Conservation (phyloP, 139 green algal species). For the Haematococcus sp. region DNA sequence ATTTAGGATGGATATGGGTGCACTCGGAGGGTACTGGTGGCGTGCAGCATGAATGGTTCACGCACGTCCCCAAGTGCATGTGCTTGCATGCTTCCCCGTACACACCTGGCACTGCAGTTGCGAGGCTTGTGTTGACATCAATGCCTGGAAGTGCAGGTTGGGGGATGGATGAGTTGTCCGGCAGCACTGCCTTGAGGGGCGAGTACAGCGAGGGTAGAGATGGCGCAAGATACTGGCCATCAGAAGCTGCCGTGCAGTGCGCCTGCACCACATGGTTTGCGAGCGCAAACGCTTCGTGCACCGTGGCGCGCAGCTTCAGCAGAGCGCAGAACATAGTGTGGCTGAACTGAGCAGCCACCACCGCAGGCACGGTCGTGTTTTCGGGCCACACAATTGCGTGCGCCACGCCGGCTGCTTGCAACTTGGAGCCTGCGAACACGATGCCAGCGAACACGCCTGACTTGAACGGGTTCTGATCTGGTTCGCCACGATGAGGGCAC, state of each 20-base stretch:
- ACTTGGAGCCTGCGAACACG: slow-evolving; percentile 19
- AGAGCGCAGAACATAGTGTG: slow-evolving; percentile 65
- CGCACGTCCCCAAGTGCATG: background rate
- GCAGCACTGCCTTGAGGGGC: slow-evolving; percentile 41
- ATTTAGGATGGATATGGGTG: slow-evolving; percentile 16
- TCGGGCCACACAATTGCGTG: slow-evolving; percentile 59
- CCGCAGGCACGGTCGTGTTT: slow-evolving; percentile 23
- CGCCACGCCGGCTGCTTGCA: slow-evolving; percentile 19
- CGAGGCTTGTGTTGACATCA: slow-evolving; percentile 9
- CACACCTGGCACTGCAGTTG: slow-evolving; percentile 22
- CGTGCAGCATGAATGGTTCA: background rate
- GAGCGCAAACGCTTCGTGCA: slow-evolving; percentile 70
- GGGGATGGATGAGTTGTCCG: slow-evolving; percentile 55
- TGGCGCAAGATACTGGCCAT: slow-evolving; percentile 7
- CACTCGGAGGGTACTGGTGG: background rate
- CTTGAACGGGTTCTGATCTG: background rate
- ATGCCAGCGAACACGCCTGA: background rate
- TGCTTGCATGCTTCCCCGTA: background rate
- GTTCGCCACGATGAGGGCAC: no score
- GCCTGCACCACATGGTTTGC: slow-evolving; percentile 31
- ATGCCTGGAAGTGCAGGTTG: slow-evolving; percentile 26
- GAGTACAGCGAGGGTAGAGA: slow-evolving; percentile 50
- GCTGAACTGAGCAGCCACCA: slow-evolving; percentile 61
- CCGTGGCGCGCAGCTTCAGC: slow-evolving; percentile 22
- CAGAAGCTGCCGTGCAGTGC: slow-evolving; percentile 21